Evolutionary conservation across 1,284 basidiomycete genomes (phyloP).

Genomic region (Exsudoporus floridanus): DNA sequence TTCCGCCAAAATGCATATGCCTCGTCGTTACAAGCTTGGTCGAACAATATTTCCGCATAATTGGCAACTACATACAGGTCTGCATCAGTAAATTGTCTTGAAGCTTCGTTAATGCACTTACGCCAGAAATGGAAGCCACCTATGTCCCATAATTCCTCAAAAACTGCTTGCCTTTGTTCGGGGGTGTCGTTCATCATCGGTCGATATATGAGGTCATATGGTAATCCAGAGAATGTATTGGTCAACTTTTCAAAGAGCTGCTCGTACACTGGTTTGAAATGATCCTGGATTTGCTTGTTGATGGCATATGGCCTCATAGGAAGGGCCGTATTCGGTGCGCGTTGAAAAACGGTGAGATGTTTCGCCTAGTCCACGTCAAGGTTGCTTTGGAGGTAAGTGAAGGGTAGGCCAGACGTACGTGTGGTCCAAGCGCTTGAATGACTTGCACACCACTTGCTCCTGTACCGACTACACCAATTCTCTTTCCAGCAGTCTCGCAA

Average conservation of each 20-base stretch:
- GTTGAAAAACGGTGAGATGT: constrained; percentile 20
- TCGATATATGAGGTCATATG: not conserved
- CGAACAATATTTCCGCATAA: not conserved
- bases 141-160: constrained; percentile 6
- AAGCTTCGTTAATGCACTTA: not conserved
- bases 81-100: not conserved
- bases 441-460: constrained; percentile 18
- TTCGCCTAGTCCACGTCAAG: constrained; percentile 1
- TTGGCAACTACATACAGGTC: not conserved
- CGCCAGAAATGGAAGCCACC: constrained; percentile 12
- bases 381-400: not conserved
- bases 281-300: constrained; percentile 9
- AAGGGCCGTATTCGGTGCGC: constrained; percentile 20
- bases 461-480: constrained; percentile 15
- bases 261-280: constrained; percentile 9
- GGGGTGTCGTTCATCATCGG: constrained; percentile 12
- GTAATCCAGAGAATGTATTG: constrained; percentile 5
- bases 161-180: constrained; percentile 7
- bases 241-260: constrained; percentile 10
- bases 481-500: constrained; percentile 7
- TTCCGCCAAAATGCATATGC: constrained; percentile 12
- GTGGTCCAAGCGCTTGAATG: constrained; percentile 16
- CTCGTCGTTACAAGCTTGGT: constrained; percentile 9
- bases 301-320: constrained; percentile 8
- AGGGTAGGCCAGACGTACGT: constrained; percentile 1